Conservation (phyloP, 164 flowering plant genomes). For the Macadamia tetraphylla region DNA sequence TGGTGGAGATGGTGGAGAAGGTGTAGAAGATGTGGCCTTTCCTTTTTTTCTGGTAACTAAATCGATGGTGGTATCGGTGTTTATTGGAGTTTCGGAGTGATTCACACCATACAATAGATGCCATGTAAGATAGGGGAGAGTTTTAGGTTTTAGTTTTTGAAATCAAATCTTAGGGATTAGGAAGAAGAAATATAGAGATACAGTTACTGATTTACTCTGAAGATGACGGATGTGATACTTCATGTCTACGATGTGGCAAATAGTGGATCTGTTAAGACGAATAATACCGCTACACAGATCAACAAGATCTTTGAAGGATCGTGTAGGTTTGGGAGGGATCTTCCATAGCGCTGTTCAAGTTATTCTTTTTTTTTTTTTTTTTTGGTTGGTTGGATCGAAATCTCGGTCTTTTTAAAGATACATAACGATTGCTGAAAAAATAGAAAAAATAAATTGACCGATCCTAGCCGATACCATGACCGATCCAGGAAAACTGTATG, state of each 20-base stretch:
- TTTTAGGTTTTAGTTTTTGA: no score
- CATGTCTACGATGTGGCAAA: slow-evolving; percentile 93
- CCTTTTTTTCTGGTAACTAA: no score
- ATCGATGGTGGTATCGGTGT: background rate
- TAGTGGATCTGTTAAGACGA: slow-evolving; percentile 80
- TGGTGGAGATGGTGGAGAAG: no score
- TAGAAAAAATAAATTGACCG: no score
- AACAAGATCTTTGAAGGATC: slow-evolving; percentile 95
- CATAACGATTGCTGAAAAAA: background rate
- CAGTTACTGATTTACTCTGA: background rate
- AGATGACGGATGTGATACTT: slow-evolving; percentile 67
- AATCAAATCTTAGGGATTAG: no score
- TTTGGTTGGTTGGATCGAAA: background rate
- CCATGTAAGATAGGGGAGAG: no score
- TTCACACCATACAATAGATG: no score
- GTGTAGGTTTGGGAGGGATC: slow-evolving; percentile 68
- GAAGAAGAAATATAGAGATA: background rate
- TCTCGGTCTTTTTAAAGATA: background rate
- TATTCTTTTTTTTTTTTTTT: slow-evolving; percentile 12
- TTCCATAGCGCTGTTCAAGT: no score
- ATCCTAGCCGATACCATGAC: no score
- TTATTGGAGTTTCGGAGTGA: background rate
- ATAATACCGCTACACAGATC: slow-evolving; percentile 87
- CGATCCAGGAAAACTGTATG: no score
- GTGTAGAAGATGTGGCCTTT: no score